These are phyloP conservation scores for Aureobasidium melanogenum DNA, from an alignment of 2,329 filamentous ascomycete genomes.

Conservation along the genomic window DNA sequence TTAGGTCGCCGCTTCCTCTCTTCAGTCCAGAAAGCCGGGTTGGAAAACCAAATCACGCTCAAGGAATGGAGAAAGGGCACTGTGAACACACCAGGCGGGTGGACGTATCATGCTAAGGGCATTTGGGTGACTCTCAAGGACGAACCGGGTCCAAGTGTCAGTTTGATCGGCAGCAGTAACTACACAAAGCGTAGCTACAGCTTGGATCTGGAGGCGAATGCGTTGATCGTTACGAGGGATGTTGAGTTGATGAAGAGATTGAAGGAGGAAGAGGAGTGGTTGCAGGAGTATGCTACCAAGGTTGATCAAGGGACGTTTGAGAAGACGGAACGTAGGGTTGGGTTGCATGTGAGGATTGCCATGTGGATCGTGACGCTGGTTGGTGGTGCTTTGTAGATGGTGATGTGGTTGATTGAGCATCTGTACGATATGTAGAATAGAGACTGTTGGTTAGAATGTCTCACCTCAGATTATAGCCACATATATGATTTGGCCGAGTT, in stretches of 20 bases:
- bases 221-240: slow-evolving; percentile 74
- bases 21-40: slow-evolving; percentile 44
- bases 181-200: slow-evolving; percentile 93
- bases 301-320: slow-evolving; percentile 73
- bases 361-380: slow-evolving; percentile 90
- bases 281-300: slow-evolving; percentile 62
- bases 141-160: slow-evolving; percentile 60
- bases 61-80: slow-evolving; percentile 84
- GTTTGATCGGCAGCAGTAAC: slow-evolving; percentile 83
- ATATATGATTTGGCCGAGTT: too few relatives aligned
- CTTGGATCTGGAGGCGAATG: slow-evolving; percentile 83
- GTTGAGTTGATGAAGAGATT: slow-evolving; percentile 60
- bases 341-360: slow-evolving; percentile 72
- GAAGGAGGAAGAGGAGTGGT: slow-evolving; percentile 69
- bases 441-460: not conserved
- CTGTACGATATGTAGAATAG: not conserved
- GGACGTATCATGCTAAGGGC: slow-evolving; percentile 98
- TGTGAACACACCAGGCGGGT: slow-evolving; percentile 71
- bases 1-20: slow-evolving; percentile 75
- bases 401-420: not conserved
- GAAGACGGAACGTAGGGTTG: slow-evolving; percentile 71
- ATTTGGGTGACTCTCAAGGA: slow-evolving; percentile 68
- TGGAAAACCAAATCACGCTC: slow-evolving; percentile 55
- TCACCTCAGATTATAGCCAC: too few relatives aligned
- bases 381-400: slow-evolving; percentile 67